A percentile compares a stretch with the other conserved stretches of the same genome.
Evolutionary conservation across 495 filamentous ascomycete genomes (phyloP).

Genomic region (Aeminium ludgeri): DNA sequence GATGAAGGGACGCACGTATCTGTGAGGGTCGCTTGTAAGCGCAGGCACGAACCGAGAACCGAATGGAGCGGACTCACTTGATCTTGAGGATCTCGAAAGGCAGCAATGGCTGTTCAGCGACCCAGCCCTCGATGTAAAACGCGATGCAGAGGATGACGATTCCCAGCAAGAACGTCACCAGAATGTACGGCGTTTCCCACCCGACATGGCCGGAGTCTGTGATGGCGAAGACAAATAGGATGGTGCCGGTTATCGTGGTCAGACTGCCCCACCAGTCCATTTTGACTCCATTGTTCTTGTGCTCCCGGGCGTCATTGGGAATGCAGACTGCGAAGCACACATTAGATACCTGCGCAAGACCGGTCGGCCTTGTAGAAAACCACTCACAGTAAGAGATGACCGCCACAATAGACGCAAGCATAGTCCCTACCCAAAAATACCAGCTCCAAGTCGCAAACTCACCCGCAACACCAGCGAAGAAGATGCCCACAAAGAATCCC

Average conservation of each 20-base stretch:
- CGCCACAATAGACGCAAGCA: no score
- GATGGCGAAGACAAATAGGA: conserved; percentile 63
- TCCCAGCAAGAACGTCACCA: conserved; percentile 42
- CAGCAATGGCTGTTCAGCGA: conserved; percentile 53
- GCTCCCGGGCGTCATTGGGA: conserved; percentile 43
- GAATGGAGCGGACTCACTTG: conserved; percentile 19
- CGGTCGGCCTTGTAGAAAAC: no score
- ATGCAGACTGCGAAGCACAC: conserved; percentile 23
- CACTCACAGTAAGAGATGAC: no score
- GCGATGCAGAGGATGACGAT: conserved; percentile 36
- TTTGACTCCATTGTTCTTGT: conserved; percentile 27
- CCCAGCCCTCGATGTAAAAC: conserved; percentile 63
- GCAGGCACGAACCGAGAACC: no score
- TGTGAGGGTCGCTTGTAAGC: no score
- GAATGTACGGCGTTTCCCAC: conserved; percentile 61
- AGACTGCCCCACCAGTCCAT: conserved; percentile 59
- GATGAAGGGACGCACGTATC: conserved; percentile 49
- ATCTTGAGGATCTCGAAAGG: conserved; percentile 59
- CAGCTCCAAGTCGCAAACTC: conserved; percentile 52
- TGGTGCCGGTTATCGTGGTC: conserved; percentile 46
- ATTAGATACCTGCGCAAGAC: no score
- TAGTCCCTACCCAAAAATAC: conserved; percentile 38
- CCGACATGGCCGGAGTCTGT: conserved; percentile 58
- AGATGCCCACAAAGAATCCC: conserved; percentile 70
- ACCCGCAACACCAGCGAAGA: conserved; percentile 51